These are phyloP conservation scores for Proliferodiscus dingleyae DNA, from an alignment of 2,329 filamentous ascomycete genomes.

Conservation along the genomic window DNA sequence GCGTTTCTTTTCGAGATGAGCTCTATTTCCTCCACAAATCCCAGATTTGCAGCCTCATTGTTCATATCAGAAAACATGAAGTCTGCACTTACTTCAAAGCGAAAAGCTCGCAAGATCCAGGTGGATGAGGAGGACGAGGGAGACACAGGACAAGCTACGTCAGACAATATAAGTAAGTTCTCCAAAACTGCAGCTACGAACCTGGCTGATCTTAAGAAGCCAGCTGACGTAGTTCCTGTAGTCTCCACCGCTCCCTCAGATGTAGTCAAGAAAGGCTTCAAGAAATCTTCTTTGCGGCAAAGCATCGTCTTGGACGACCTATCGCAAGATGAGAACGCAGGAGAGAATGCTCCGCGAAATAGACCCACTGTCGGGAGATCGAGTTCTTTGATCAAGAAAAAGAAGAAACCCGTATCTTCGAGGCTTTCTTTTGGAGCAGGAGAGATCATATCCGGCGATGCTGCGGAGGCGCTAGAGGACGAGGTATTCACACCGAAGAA, in stretches of 20 bases:
- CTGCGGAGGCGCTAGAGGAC: constrained; percentile 46
- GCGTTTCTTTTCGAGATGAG: neutral
- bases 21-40: neutral
- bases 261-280: constrained; percentile 46
- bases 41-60: no score
- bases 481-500: constrained; percentile 59
- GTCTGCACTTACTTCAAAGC: constrained; percentile 46
- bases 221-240: constrained; percentile 24
- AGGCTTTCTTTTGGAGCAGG: constrained; percentile 72
- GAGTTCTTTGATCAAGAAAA: constrained; percentile 57
- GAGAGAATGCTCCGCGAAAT: constrained; percentile 14
- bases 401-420: constrained; percentile 50
- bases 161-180: constrained; percentile 25
- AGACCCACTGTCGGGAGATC: constrained; percentile 44
- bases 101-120: constrained; percentile 74
- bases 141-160: constrained; percentile 27
- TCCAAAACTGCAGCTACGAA: constrained; percentile 14
- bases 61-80: constrained; percentile 21
- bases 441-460: constrained; percentile 48
- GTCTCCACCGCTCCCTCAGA: constrained; percentile 31
- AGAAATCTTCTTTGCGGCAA: constrained; percentile 55
- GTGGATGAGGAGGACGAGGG: constrained; percentile 60
- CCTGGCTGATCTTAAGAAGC: constrained; percentile 25
- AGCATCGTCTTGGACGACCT: constrained; percentile 42
- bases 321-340: constrained; percentile 26